These are phyloP conservation scores for Trifolium fragiferum DNA, from an alignment of 306 rosid genomes.

Conservation along the genomic window DNA sequence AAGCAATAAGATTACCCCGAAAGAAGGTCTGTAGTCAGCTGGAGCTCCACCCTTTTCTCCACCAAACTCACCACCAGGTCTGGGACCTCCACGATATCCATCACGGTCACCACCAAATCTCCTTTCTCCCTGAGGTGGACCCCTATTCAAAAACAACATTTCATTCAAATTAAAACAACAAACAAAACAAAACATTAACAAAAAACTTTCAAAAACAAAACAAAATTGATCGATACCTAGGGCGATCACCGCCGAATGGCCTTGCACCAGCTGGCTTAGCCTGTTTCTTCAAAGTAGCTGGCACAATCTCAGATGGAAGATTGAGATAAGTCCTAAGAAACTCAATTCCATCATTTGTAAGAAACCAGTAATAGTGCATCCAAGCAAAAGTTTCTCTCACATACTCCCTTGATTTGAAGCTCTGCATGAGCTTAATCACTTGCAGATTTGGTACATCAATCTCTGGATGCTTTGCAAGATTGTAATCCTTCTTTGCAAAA, in stretches of 20 bases:
- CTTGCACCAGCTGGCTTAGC: slow-evolving; percentile 69
- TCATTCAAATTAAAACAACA: background rate
- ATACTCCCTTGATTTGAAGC: slow-evolving; percentile 87
- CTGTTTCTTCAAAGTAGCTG: slow-evolving; percentile 84
- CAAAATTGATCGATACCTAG: slow-evolving; percentile 49
- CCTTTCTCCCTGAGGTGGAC: slow-evolving; percentile 51
- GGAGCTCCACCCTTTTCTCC: slow-evolving; percentile 88
- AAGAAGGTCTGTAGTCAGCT: slow-evolving; percentile 79
- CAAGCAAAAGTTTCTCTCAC: slow-evolving; percentile 92
- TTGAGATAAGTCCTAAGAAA: slow-evolving; percentile 83
- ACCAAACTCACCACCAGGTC: slow-evolving; percentile 71
- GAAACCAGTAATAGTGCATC: slow-evolving; percentile 95
- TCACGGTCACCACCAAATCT: slow-evolving; percentile 86
- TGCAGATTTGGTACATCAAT: slow-evolving; percentile 92
- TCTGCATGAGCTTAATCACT: slow-evolving; percentile 95
- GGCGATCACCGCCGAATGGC: slow-evolving; percentile 85
- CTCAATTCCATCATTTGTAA: slow-evolving; percentile 91
- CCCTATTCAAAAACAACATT: slow-evolving; percentile 33
- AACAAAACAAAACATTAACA: background rate
- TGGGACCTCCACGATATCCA: slow-evolving; percentile 82
- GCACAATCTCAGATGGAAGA: slow-evolving; percentile 91
- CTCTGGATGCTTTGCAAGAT: slow-evolving; percentile 81
- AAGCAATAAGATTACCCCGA: slow-evolving; percentile 52
- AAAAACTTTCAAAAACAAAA: background rate
- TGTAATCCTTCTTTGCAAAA: slow-evolving; percentile 78